Evolutionary conservation across 2,329 filamentous ascomycete species (phyloP).

Genomic region (Fusarium algeriense): DNA sequence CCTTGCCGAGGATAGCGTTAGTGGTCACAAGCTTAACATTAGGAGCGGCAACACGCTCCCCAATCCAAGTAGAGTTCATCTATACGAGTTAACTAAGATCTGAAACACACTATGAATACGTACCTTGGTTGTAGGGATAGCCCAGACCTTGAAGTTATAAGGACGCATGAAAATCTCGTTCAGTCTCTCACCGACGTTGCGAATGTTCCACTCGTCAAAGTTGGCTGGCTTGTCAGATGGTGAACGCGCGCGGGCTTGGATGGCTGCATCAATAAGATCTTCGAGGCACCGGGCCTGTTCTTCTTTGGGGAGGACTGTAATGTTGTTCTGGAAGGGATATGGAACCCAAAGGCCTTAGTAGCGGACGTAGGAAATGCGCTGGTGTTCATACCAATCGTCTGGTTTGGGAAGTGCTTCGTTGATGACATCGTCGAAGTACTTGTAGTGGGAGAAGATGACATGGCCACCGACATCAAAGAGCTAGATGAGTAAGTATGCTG

Average conservation of each 20-base stretch:
- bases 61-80: slow-evolving; percentile 99
- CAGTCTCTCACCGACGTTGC: slow-evolving; percentile 89
- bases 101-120: neutral
- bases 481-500: slow-evolving; percentile 58
- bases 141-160: slow-evolving; percentile 99
- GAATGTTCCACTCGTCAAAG: slow-evolving; percentile 98
- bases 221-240: slow-evolving; percentile 85
- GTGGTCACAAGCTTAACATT: slow-evolving; percentile 93
- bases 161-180: slow-evolving; percentile 98
- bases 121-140: slow-evolving; percentile 96
- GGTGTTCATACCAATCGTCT: slow-evolving; percentile 96
- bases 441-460: slow-evolving; percentile 99
- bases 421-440: slow-evolving; percentile 99
- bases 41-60: slow-evolving; percentile 96
- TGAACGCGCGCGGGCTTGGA: slow-evolving; percentile 84
- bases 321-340: slow-evolving; percentile 99
- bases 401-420: slow-evolving; percentile 94
- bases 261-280: slow-evolving; percentile 92
- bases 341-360: slow-evolving; percentile 97
- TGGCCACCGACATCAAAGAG: slow-evolving; percentile 98
- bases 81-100: slow-evolving; percentile 53
- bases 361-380: slow-evolving; percentile 98
- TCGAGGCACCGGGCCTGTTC: slow-evolving; percentile 95
- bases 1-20: slow-evolving; percentile 96
- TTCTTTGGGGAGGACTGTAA: slow-evolving; percentile 96